These are phyloP conservation scores for Polymyxa betae DNA, from an alignment of 208 protist species.

Conservation along the genomic window DNA sequence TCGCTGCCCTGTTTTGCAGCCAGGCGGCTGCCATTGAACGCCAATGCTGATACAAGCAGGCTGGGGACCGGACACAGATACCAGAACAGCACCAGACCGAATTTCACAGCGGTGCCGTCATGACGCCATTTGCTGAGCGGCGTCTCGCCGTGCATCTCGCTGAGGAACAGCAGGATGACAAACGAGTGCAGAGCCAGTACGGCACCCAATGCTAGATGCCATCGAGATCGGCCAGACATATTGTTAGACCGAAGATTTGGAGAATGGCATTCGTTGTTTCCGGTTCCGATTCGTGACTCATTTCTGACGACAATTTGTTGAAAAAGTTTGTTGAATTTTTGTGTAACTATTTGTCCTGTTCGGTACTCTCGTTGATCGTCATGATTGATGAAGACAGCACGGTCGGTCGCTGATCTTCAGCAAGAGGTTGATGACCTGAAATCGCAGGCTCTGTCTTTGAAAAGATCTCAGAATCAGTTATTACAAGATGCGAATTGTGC, in stretches of 20 bases:
- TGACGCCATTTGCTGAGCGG: not conserved
- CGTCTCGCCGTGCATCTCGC: not conserved
- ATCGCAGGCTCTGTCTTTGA: not conserved
- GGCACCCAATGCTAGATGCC: too few species aligned
- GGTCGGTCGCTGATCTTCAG: not conserved
- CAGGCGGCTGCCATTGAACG: not conserved
- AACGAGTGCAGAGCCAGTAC: too few species aligned
- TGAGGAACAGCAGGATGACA: slow-evolving; percentile 22
- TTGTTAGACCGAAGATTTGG: too few species aligned
- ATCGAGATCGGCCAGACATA: too few species aligned
- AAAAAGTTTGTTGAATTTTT: too few species aligned
- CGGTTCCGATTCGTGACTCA: too few species aligned
- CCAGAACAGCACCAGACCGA: not conserved
- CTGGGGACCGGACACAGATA: not conserved
- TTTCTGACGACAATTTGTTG: too few species aligned
- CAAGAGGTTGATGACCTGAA: not conserved
- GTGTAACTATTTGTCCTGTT: too few species aligned
- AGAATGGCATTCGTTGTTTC: too few species aligned
- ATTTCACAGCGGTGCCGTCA: not conserved
- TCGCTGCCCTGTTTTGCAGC: not conserved
- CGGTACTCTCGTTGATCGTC: not conserved
- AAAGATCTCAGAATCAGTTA: not conserved
- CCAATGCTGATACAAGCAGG: not conserved
- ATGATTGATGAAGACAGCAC: not conserved
- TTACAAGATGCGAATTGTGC: not conserved